Percentiles rank a stretch among this genome's conserved stretches.
These are phyloP conservation scores for Chloroidium sp. DNA, from an alignment of 163 green algal species.

Conservation along the genomic window DNA sequence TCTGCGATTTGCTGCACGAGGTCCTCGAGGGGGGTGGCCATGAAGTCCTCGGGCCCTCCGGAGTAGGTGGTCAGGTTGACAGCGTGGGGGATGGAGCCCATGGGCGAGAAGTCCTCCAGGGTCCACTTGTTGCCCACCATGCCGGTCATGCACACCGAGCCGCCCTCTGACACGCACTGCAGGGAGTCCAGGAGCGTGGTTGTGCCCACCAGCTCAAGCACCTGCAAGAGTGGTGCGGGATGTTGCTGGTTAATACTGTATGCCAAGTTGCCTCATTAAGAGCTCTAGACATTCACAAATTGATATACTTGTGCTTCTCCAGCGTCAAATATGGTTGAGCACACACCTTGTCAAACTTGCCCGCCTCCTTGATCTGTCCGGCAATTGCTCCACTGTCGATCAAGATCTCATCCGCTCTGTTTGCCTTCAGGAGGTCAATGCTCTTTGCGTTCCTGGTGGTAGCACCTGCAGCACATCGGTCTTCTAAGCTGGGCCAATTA, in stretches of 20 bases:
- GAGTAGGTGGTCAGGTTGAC: conserved; percentile 14
- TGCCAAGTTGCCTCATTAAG: too few species aligned
- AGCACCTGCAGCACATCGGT: neutral
- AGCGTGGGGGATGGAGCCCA: conserved; percentile 11
- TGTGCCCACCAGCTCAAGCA: conserved; percentile 16
- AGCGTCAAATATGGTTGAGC: too few species aligned
- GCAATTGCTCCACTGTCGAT: conserved; percentile 12
- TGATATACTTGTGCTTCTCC: too few species aligned
- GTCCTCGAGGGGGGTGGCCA: conserved; percentile 3
- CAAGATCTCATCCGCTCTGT: conserved; percentile 4
- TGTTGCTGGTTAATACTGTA: too few species aligned
- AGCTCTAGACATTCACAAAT: too few species aligned
- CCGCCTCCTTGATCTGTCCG: neutral
- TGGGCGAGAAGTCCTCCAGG: conserved; percentile 12
- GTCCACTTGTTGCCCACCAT: conserved; percentile 17
- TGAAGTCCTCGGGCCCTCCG: conserved; percentile 7
- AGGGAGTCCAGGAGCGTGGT: conserved; percentile 10
- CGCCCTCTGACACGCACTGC: neutral
- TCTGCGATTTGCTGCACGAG: conserved; percentile 7
- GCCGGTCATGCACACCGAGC: conserved; percentile 14
- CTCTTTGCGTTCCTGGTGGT: conserved; percentile 7
- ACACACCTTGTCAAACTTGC: neutral
- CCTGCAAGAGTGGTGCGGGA: neutral
- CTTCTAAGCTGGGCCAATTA: too few species aligned
- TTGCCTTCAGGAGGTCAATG: neutral